Percentiles rank a stretch among this genome's conserved stretches.
These are phyloP conservation scores for Eucalyptus coolabah DNA, from an alignment of 345 rosid genomes.

Conservation along the genomic window DNA sequence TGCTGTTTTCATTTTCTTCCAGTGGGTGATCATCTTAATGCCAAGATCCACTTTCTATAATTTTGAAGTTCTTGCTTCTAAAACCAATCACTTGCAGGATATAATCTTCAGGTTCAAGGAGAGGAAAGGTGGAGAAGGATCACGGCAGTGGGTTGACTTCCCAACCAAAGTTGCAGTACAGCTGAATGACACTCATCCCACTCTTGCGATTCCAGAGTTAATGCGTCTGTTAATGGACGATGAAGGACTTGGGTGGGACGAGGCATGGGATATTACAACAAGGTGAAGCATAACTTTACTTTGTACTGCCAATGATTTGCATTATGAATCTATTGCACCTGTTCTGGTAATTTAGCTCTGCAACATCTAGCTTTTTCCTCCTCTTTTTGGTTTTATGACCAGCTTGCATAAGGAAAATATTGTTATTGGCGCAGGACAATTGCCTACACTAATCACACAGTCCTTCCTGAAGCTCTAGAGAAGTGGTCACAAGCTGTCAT, in stretches of 20 bases:
- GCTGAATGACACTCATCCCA: conserved; percentile 96
- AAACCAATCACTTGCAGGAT: conserved; percentile 42
- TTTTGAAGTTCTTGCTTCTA: background rate
- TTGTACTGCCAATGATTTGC: background rate
- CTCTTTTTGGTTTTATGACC: background rate
- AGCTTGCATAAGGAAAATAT: background rate
- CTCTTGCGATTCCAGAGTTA: conserved; percentile 95
- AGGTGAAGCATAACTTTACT: conserved; percentile 20
- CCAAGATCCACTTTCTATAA: background rate
- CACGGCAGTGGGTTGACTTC: conserved; percentile 80
- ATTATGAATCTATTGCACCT: background rate
- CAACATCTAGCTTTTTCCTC: background rate
- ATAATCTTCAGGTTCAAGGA: conserved; percentile 79
- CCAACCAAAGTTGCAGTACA: conserved; percentile 88
- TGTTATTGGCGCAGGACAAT: conserved; percentile 48
- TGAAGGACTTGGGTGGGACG: conserved; percentile 97
- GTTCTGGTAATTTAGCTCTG: background rate
- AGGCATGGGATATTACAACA: conserved; percentile 87
- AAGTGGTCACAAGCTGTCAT: conserved; percentile 91
- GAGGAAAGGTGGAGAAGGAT: conserved; percentile 37
- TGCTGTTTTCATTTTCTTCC: background rate
- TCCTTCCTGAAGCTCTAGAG: conserved; percentile 98
- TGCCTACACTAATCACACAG: conserved; percentile 97
- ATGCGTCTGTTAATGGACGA: conserved; percentile 86
- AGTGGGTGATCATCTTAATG: background rate